Conservation (phyloP, 2,329 filamentous ascomycete species). For the Metarhizium rileyi region DNA sequence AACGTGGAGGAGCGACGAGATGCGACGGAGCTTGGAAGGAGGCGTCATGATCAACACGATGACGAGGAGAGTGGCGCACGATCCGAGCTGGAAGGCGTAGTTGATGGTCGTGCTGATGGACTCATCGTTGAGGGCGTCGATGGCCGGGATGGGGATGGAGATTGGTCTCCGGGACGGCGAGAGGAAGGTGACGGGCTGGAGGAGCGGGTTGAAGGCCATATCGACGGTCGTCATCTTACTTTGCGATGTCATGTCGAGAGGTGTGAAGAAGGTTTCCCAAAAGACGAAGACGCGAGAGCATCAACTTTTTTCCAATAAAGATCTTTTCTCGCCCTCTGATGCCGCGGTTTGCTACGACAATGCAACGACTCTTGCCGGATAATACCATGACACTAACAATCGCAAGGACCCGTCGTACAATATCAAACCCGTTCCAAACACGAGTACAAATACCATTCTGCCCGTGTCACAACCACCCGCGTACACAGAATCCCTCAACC, state of each 20-base stretch:
- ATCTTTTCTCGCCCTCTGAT: too few species aligned
- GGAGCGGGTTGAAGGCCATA: slow-evolving; percentile 22
- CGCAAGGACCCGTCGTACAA: not conserved
- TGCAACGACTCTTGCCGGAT: too few species aligned
- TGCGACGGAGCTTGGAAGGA: slow-evolving; percentile 50
- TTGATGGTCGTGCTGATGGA: slow-evolving; percentile 41
- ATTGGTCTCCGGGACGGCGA: slow-evolving; percentile 18
- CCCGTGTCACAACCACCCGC: not conserved
- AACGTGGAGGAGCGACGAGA: slow-evolving; percentile 57
- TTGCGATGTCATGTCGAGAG: too few species aligned
- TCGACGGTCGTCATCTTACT: not conserved
- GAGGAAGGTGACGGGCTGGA: slow-evolving; percentile 27
- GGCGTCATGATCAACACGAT: slow-evolving; percentile 60
- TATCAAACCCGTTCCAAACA: not conserved
- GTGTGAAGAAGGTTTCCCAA: too few species aligned
- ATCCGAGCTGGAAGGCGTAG: slow-evolving; percentile 62
- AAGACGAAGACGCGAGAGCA: too few species aligned
- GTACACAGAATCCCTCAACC: not conserved
- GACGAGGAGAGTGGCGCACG: slow-evolving; percentile 53
- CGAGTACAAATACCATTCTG: not conserved
- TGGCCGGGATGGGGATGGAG: slow-evolving; percentile 19
- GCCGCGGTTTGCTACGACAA: too few species aligned
- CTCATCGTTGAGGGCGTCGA: slow-evolving; percentile 24
- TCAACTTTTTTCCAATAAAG: too few species aligned
- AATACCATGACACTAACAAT: not conserved